Evolutionary conservation across 768 basidiomycete genomes (phyloP), one percentile per base, ranked within the genome.

Genomic region (Royoungia palumana): DNA sequence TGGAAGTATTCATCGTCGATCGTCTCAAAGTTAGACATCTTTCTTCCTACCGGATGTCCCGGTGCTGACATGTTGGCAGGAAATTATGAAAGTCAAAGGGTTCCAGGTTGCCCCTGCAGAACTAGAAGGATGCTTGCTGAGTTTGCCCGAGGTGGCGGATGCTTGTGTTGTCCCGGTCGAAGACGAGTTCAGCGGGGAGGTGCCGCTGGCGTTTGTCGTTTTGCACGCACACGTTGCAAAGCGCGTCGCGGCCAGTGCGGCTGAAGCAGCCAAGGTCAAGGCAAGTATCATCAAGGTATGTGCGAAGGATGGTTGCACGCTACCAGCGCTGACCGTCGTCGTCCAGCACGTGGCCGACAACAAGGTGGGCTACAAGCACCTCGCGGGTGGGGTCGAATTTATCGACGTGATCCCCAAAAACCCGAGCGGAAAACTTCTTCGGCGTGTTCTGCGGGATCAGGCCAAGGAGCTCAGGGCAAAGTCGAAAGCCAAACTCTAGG

Each of bases 71-170:
- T 27, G 19, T 37, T 19, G 19, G 25, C 44, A 82, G 81, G 83
- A 85, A 66, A 73, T 85, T 24, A 68, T 87, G 60, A 87, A 87
- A 69, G 81, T 83, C 36, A 75, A 69, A 58, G 86, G 87, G 3
- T 84, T 83, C 61, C 85, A 88, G 60, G 85, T 88, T 1, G 83
- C 86, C 1, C 86, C 85, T 2, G 84, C 86, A 4, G 85, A 86
- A 53, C 70, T 87, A 9, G 85, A 87, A 57, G 85, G 78, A 17
- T 82, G 82, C 50, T 58, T 85, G n/a, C 62, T 85, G 21, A 75
- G 71, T 37, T 81, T 86, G 54, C 65, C 75, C 1, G 83, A 83
- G 55, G 77, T 87, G 20, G 70, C 72, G 5, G 78, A 83, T 36
- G 72, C 72, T 2, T 85, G 85, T 53, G 84, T 88, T 2, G 78